These are phyloP conservation scores for Stereum hirsutum DNA, from an alignment of 1,284 basidiomycete species.

Conservation along the genomic window DNA sequence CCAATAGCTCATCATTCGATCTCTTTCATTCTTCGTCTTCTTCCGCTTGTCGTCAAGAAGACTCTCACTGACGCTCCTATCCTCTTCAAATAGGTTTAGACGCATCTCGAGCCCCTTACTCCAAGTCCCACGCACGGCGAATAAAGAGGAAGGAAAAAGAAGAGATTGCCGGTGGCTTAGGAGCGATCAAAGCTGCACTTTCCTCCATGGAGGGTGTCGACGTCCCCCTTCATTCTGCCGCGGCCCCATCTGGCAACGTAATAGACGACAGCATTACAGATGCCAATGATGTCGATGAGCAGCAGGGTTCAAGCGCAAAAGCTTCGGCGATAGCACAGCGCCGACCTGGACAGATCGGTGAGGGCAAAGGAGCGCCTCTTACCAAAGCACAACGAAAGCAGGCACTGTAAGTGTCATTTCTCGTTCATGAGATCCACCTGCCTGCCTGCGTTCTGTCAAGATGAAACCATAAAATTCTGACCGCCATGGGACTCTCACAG, in stretches of 20 bases:
- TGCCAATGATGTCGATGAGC: no score
- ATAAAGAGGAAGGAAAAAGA: conserved; percentile 65
- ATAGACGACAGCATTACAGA: conserved; percentile 12
- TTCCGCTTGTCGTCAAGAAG: no score
- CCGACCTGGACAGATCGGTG: conserved; percentile 52
- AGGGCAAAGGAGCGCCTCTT: conserved; percentile 53
- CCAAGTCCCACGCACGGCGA: conserved; percentile 66
- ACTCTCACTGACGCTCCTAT: conserved; percentile 1
- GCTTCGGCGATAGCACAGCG: conserved; percentile 15
- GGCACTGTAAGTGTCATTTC: conserved; percentile 47
- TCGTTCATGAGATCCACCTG: no score
- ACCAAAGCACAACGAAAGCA: conserved; percentile 58
- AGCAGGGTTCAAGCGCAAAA: no score
- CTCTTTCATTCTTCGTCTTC: background rate
- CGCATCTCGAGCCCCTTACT: conserved; percentile 48
- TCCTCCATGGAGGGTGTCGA: conserved; percentile 35
- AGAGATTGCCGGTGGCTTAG: conserved; percentile 53
- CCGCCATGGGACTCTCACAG: conserved; percentile 26
- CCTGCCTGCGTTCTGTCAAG: no score
- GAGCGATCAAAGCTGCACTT: conserved; percentile 50
- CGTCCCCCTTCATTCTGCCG: conserved; percentile 12
- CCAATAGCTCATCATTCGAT: background rate
- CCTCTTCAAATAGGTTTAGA: conserved; percentile 38
- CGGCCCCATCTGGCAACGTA: conserved; percentile 12
- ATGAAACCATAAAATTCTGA: no score